phyloP scores from a whole-genome alignment of 1,284 basidiomycete genomes.

The Violaceomyces palustris region DNA sequence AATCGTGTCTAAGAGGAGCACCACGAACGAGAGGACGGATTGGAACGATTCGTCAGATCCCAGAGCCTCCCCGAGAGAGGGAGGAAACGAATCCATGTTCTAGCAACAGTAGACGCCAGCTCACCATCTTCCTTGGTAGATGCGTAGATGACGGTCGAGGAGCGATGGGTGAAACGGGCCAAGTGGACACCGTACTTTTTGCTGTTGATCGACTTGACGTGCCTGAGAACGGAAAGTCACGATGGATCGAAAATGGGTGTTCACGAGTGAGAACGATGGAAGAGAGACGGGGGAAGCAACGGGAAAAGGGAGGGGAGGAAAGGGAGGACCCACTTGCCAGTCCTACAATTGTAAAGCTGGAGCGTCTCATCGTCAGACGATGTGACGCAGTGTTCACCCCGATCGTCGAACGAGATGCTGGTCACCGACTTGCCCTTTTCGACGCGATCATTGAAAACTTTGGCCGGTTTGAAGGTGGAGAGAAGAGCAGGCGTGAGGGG shows the following conservation, averaged over 20 bases:
- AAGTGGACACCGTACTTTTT: constrained; percentile 96
- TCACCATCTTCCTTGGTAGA: constrained; percentile 83
- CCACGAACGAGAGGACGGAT: neutral
- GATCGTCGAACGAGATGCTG: constrained; percentile 82
- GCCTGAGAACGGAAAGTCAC: constrained; percentile 42
- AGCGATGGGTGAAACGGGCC: constrained; percentile 88
- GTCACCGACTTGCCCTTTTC: constrained; percentile 60
- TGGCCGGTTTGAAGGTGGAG: constrained; percentile 68
- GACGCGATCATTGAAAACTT: constrained; percentile 63
- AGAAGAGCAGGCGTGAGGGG: constrained; percentile 23
- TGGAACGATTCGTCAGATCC: neutral
- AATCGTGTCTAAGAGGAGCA: constrained; percentile 62
- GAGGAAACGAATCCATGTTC: neutral
- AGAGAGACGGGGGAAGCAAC: no score
- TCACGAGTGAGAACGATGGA: constrained; percentile 35
- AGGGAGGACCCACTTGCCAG: constrained; percentile 84
- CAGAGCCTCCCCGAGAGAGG: no score
- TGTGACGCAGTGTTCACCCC: constrained; percentile 77
- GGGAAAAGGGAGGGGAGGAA: no score
- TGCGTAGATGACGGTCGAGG: constrained; percentile 76
- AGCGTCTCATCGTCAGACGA: constrained; percentile 91
- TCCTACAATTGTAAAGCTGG: constrained; percentile 77
- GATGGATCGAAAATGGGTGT: constrained; percentile 18
- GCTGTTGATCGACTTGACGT: constrained; percentile 73
- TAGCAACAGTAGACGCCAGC: neutral